Percentiles rank a stretch among this genome's conserved stretches.
Evolutionary conservation across 106 monocot genomes (phyloP).

Genomic region (Platanthera zijinensis): DNA sequence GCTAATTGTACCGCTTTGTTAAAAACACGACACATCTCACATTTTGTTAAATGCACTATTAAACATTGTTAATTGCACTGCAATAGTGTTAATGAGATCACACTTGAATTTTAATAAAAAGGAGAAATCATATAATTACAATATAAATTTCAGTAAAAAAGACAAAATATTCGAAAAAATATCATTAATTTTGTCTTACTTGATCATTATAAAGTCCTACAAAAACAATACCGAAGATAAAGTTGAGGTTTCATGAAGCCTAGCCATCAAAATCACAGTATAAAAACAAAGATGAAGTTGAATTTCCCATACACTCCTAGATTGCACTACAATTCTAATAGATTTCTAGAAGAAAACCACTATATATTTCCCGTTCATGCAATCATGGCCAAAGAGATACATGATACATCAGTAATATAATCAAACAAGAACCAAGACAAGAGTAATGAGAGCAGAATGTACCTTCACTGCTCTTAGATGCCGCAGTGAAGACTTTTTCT

Average conservation of each 20-base stretch:
- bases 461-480: conserved; percentile 38
- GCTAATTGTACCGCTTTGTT: too few species aligned
- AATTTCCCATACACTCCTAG: neutral
- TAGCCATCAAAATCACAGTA: neutral
- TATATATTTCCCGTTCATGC: neutral
- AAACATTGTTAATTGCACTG: too few species aligned
- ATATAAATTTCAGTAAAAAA: too few species aligned
- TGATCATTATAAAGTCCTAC: neutral
- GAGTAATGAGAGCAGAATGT: neutral
- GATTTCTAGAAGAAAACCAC: neutral
- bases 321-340: neutral
- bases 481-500: conserved; percentile 49
- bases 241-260: neutral
- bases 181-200: too few species aligned
- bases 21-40: too few species aligned
- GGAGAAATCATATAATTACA: too few species aligned
- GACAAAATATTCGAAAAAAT: too few species aligned
- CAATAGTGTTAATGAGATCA: too few species aligned
- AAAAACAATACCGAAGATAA: neutral
- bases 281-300: neutral
- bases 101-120: too few species aligned
- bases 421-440: neutral
- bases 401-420: neutral
- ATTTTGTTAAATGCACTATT: too few species aligned
- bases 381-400: neutral